A percentile compares a stretch with the other conserved stretches of the same genome.
phyloP scores from a whole-genome alignment of 108 stramenopile genomes.

The Hondaea fermentalgiana region DNA sequence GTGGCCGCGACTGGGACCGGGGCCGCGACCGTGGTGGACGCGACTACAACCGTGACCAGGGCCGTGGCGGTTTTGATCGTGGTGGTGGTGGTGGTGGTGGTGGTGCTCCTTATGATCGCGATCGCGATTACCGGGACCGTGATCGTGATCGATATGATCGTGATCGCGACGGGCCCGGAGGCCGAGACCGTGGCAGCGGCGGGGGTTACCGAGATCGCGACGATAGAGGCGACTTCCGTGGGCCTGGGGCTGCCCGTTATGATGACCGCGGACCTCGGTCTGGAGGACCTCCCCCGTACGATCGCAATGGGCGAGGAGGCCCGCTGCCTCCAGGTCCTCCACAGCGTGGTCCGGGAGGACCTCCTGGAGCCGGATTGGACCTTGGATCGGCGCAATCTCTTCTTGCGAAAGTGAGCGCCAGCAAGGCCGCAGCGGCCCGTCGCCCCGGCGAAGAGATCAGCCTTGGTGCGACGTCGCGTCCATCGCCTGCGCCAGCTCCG shows the following conservation, averaged over 20 bases:
- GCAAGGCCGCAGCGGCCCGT: slow-evolving; percentile 16
- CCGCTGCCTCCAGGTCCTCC: neutral
- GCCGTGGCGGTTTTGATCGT: too few species aligned
- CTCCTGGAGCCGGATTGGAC: neutral
- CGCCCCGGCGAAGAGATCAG: slow-evolving; percentile 18
- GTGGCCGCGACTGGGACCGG: too few species aligned
- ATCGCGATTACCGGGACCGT: neutral
- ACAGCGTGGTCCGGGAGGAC: neutral
- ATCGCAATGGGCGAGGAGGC: neutral
- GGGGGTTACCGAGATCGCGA: neutral
- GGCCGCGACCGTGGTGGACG: too few species aligned
- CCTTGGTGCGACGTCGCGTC: neutral
- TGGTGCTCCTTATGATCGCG: neutral
- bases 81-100: too few species aligned
- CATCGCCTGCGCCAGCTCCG: slow-evolving; percentile 21
- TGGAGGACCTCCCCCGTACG: neutral
- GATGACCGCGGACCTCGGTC: neutral
- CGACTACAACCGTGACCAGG: too few species aligned
- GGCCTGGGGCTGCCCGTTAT: neutral
- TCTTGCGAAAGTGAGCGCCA: neutral
- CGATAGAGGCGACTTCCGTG: neutral
- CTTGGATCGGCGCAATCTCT: neutral
- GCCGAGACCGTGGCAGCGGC: neutral
- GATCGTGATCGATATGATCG: neutral
- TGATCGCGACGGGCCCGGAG: neutral